Base-by-base conservation (phyloP, 805 yeast genomes). In the Peterozyma toletana region DNA sequence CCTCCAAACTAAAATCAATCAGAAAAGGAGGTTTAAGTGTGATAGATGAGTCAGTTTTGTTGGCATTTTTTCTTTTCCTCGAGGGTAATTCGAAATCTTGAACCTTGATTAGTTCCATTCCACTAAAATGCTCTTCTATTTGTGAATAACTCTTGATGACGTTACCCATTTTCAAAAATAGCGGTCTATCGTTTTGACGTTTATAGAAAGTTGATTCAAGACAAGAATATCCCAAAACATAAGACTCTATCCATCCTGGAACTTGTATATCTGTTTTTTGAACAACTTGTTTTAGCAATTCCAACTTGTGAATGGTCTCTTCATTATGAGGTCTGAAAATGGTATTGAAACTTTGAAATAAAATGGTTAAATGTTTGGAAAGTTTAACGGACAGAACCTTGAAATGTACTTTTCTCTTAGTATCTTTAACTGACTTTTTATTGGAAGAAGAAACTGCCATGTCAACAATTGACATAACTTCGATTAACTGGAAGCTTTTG, bases 161-260 rank as follows among this genome's bases (percentile, higher is more conserved):
- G 16, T 52, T 54, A 15, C 42, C 40, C 41, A 57, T 38, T 31
- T 60, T 56, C 4, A 63, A 37, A 14, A 30, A 36, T 2, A 45
- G 16, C 15, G 49, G 43, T 18, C 41, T 45, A 1, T 46, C 44
- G 15, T 17, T 38, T 39, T 50, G 36, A 17, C 46, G 47, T 15
- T 35, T 42, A 34, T 38, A 47, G 11, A 42, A 39, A 3, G 50
- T 51, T 1, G 46, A 30, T 6, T 40, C 14, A 5, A 63, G 57
- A 36, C 49, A 51, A 2, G 67, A 68, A 50, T 53, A 60, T 2
- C 67, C 69, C 31, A 68, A 38, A 21, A 66, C 47, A 14, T 48
- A 39, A 29, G 63, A 63, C 9, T 47, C 34, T 0, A 68, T 40
- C 73, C 73, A 68, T 1, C 52, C 55, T 0, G 70, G 71, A 0